phyloP scores from a whole-genome alignment of 164 flowering plant species.

The Vitis rotundifolia region DNA sequence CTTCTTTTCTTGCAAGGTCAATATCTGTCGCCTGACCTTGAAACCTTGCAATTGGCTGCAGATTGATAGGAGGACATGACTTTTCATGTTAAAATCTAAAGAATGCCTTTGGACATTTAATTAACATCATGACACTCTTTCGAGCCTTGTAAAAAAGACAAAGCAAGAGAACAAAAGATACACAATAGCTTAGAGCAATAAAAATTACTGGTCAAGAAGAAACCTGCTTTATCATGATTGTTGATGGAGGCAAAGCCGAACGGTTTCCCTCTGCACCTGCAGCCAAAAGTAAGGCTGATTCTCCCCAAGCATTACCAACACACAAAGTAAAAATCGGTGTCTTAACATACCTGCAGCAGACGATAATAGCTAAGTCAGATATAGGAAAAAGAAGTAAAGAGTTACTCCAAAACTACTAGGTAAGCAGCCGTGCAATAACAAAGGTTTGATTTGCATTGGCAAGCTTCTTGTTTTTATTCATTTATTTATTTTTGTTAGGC shows the following conservation, averaged over 20 bases:
- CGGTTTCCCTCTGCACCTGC: slow-evolving; percentile 95
- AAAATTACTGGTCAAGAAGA: background rate
- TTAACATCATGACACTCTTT: background rate
- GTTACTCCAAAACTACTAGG: background rate
- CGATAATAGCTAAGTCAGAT: background rate
- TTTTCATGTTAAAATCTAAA: slow-evolving; percentile 1
- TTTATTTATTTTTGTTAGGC: too few species aligned
- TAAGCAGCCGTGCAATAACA: too few species aligned
- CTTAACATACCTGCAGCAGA: slow-evolving; percentile 59
- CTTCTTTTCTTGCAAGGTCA: slow-evolving; percentile 75
- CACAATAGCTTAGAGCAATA: too few species aligned
- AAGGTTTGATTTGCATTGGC: too few species aligned
- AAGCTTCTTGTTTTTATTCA: too few species aligned
- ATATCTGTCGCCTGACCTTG: slow-evolving; percentile 94
- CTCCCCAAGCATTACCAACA: slow-evolving; percentile 99
- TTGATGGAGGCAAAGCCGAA: slow-evolving; percentile 87
- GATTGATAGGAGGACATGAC: slow-evolving; percentile 4
- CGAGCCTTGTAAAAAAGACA: background rate
- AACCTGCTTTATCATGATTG: slow-evolving; percentile 96
- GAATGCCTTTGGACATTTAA: background rate
- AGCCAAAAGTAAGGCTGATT: slow-evolving; percentile 97
- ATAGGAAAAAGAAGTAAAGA: background rate
- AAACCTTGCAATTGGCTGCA: slow-evolving; percentile 86
- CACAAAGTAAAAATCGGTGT: slow-evolving; percentile 90
- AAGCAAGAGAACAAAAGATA: too few species aligned